These are phyloP conservation scores for Podospora pseudopauciseta DNA, from an alignment of 495 filamentous ascomycete genomes.

Conservation along the genomic window DNA sequence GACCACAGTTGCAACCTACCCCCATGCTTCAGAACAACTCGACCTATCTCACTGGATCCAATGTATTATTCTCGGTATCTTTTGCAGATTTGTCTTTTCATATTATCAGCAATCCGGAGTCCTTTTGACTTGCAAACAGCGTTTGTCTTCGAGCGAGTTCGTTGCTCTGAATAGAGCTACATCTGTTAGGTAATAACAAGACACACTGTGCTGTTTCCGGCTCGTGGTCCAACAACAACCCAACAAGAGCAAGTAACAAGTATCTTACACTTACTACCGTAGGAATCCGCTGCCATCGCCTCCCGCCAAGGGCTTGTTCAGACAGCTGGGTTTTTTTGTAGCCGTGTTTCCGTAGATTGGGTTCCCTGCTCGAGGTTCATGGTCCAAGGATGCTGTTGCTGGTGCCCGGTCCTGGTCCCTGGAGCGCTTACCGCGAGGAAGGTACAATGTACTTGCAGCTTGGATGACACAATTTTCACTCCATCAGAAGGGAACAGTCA, in stretches of 20 bases:
- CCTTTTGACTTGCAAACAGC: background rate
- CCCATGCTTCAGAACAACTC: background rate
- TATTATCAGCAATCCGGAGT: background rate
- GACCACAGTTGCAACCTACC: too few relatives aligned
- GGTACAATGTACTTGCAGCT: background rate
- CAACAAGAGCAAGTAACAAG: background rate
- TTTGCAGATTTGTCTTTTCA: background rate
- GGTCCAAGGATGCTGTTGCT: background rate
- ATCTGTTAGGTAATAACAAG: background rate
- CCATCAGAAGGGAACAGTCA: conserved; percentile 1
- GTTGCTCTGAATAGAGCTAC: background rate
- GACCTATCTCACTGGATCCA: background rate
- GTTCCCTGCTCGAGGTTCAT: background rate
- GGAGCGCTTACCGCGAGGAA: conserved; percentile 11
- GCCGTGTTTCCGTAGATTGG: conserved; percentile 8
- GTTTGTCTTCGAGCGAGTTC: background rate
- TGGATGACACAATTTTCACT: conserved; percentile 18
- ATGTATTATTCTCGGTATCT: background rate
- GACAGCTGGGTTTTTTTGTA: background rate
- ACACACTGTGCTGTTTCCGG: background rate
- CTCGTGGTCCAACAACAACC: background rate
- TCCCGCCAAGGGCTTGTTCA: too few relatives aligned
- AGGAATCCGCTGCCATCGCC: background rate
- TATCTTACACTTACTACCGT: background rate
- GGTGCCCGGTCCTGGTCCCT: background rate